Percentiles rank a stretch among this genome's conserved stretches.
Evolutionary conservation across 164 flowering plant genomes (phyloP).

Genomic region (Aristolochia contorta): DNA sequence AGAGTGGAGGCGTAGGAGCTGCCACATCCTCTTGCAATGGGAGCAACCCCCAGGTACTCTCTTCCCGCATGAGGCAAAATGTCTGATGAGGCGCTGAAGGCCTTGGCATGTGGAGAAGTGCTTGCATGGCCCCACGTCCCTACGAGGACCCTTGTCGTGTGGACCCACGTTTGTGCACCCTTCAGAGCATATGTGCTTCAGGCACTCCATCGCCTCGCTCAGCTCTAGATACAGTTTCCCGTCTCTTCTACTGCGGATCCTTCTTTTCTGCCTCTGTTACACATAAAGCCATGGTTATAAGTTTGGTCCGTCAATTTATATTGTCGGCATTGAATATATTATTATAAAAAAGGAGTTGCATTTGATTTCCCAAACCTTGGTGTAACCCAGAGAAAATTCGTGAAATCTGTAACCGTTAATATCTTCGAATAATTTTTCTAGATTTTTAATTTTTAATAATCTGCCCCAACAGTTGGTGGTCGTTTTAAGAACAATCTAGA

Average conservation of each 20-base stretch:
- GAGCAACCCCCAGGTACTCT: constrained; percentile 62
- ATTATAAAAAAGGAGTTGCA: no score
- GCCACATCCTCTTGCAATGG: constrained; percentile 94
- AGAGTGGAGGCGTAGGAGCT: constrained; percentile 75
- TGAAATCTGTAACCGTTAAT: no score
- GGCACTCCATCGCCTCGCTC: constrained; percentile 88
- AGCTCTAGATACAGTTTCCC: constrained; percentile 55
- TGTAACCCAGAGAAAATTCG: no score
- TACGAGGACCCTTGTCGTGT: constrained; percentile 30
- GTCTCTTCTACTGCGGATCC: constrained; percentile 33
- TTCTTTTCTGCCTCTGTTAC: constrained; percentile 49
- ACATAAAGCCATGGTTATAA: neutral
- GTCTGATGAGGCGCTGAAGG: constrained; percentile 56
- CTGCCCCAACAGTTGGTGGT: no score
- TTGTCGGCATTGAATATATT: neutral
- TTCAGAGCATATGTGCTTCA: constrained; percentile 83
- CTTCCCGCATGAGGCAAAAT: constrained; percentile 65
- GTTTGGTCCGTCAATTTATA: neutral
- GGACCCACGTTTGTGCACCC: constrained; percentile 88
- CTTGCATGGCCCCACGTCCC: constrained; percentile 44
- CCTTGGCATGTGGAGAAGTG: constrained; percentile 67
- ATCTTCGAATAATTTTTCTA: no score
- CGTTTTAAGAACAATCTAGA: neutral
- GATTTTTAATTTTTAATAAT: no score
- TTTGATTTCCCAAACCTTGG: no score